Percentiles rank a stretch among this genome's conserved stretches.
phyloP scores from a whole-genome alignment of 2,329 filamentous ascomycete genomes.

The Arachnomyces sp. region DNA sequence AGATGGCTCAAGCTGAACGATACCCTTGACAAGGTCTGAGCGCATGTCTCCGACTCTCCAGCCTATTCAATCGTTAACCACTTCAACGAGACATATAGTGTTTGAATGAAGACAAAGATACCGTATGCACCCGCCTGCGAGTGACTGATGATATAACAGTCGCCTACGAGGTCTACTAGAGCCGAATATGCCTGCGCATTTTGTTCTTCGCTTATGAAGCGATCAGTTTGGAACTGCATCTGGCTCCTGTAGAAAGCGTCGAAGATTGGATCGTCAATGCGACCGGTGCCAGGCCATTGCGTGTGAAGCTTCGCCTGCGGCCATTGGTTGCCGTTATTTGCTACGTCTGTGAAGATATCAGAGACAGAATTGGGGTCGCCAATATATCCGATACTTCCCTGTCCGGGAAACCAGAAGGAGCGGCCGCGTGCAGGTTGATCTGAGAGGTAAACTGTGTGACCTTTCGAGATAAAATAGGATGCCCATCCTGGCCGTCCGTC shows the following conservation, averaged over 20 bases:
- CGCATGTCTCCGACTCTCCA: conserved; percentile 45
- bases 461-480: conserved; percentile 34
- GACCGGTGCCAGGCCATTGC: conserved; percentile 32
- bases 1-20: conserved; percentile 47
- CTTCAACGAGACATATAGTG: no score
- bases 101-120: no score
- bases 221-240: conserved; percentile 2
- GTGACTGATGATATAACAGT: conserved; percentile 36
- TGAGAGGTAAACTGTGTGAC: conserved; percentile 37
- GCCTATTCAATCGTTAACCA: conserved; percentile 12
- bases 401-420: conserved; percentile 12
- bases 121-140: conserved; percentile 40
- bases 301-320: conserved; percentile 32
- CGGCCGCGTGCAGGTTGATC: conserved; percentile 28
- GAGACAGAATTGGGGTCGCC: conserved; percentile 10
- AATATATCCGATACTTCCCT: conserved; percentile 7
- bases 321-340: conserved; percentile 14
- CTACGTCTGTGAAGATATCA: conserved; percentile 17
- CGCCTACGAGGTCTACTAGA: conserved; percentile 19
- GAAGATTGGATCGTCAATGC: conserved; percentile 23
- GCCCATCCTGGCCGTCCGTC: conserved; percentile 40
- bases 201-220: conserved; percentile 14
- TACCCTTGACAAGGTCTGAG: conserved; percentile 41
- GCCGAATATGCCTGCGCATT: conserved; percentile 14
- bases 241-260: conserved; percentile 19